Base-by-base conservation (phyloP, 176 grass and related monocot species). In the Tuctoria greenei region DNA sequence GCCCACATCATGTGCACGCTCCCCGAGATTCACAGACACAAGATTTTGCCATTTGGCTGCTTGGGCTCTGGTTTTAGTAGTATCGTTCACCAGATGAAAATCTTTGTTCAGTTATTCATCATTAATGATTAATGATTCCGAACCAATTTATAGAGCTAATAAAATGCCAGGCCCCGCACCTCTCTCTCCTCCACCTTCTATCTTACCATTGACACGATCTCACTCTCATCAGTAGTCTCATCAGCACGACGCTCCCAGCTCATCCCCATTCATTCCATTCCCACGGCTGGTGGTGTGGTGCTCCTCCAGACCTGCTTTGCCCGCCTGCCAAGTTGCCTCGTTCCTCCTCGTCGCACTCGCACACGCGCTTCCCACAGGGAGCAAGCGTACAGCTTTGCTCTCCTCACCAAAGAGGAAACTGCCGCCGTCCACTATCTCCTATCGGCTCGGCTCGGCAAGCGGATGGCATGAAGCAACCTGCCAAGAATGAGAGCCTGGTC, bases 401-500 rank as follows among this genome's bases (percentile, higher is more conserved):
- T 8, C 67, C 40, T 38, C 73, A 18, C 43, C 27, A 37, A 38
- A 45, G n/a, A 73, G 38, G 71, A 77, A 50, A 39, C 73, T 18
- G 66, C 28, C 24, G 20, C 44, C 27, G 43, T 31, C 57, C 23
- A 20, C 41, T 18, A 6, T n/a, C 56, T 46, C 39, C n/a, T n/a
- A n/a, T n/a, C n/a, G 17, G 44, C 5, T 47, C 72, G 15, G 47
- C 20, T 13, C 15, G 13, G 36, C 35, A 41, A 7, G 74, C 55
- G 61, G 37, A 45, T 35, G 77, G 28, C 9, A 54, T 41, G 85
- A 61, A 64, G 56, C 56, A 24, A 67, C 68, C 75, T 41, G 61
- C 83, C 47, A 70, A 88, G 85, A 78, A 92, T 96, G 93, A 92
- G 83, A 90, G 73, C 37, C 45, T 76, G 81, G 71, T 56, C 57